Evolutionary conservation across 345 rosid genomes (phyloP).

Genomic region (Lagerstroemia speciosa): DNA sequence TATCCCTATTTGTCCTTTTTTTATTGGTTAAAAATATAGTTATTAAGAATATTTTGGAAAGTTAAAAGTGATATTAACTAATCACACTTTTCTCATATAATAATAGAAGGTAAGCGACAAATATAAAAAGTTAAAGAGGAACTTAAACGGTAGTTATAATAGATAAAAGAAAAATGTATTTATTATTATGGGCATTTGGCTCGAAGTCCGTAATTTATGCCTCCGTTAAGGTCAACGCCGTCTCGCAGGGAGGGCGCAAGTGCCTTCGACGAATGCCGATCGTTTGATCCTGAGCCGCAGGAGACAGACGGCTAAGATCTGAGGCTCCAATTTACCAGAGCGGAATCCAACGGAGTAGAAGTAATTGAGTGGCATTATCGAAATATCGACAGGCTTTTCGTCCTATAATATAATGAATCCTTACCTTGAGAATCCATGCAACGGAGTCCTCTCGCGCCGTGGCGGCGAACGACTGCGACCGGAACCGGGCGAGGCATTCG

Average conservation of each 20-base stretch:
- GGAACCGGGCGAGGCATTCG: constrained; percentile 66
- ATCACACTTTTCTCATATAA: too few species aligned
- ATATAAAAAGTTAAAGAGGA: too few species aligned
- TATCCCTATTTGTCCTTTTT: too few species aligned
- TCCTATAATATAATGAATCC: neutral
- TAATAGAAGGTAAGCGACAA: too few species aligned
- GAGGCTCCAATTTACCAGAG: too few species aligned
- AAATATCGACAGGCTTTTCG: constrained; percentile 9
- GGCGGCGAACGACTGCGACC: constrained; percentile 64
- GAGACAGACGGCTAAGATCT: constrained; percentile 8
- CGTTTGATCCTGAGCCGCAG: neutral
- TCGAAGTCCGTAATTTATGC: neutral
- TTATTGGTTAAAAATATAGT: too few species aligned
- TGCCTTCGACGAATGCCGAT: neutral
- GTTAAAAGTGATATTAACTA: too few species aligned
- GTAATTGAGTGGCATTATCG: constrained; percentile 16
- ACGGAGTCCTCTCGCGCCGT: constrained; percentile 80
- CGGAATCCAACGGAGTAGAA: neutral
- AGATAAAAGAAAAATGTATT: too few species aligned
- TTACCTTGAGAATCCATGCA: constrained; percentile 95
- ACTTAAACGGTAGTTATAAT: too few species aligned
- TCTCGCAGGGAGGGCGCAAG: neutral
- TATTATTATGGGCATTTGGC: too few species aligned
- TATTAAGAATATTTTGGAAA: too few species aligned
- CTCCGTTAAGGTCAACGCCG: neutral